Base-by-base conservation (phyloP, 73 alveolate genomes). In the Halteria grandinella region DNA sequence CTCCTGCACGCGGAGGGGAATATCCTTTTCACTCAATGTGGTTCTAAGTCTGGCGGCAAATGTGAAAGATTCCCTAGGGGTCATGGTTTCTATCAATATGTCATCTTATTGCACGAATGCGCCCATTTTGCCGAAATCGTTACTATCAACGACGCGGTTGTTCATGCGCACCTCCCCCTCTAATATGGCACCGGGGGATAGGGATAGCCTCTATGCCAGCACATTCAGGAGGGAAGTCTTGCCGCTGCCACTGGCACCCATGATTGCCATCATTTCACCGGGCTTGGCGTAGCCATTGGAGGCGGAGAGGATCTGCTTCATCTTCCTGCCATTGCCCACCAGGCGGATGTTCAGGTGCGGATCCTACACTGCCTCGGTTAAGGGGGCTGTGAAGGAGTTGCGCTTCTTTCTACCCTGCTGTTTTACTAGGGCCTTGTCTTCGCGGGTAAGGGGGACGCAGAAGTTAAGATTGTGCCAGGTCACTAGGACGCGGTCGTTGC, bases 161-260 rank as follows among this genome's bases (percentile, higher is more conserved):
- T 82, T 82, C 29, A 59, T 64, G 21, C 17, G 24, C 18, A 64
- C n/a, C 15, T 11, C 4, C 20, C 79, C 79, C 0, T 39, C 49
- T 1, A 44, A 11, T 7, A 7, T 1, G 52, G 27, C 7, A 6
- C 31, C 58, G 15, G 28, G 6, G 24, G 12, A 5, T 29, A 70
- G 29, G 32, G 36, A 23, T 11, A 32, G 25, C 27, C 93, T 29
- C 49, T 82, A 48, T 11, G 83, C 54, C 25, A 83, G 63, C 41
- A 45, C 47, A 55, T 83, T 83, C 29, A 83, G 84, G 45, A 83
- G 59, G 2, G 93, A 52, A 6, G 88, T 83, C 70, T 83, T 83
- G 1, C 93, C 93, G 39, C 85, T 58, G 8, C 93, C 93, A 37
- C 85, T 59, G 18, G 85, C 74, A 2, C 93, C 93, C 88, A 83